Base-by-base conservation (phyloP, 306 rosid genomes). In the Lathyrus tuberosus region DNA sequence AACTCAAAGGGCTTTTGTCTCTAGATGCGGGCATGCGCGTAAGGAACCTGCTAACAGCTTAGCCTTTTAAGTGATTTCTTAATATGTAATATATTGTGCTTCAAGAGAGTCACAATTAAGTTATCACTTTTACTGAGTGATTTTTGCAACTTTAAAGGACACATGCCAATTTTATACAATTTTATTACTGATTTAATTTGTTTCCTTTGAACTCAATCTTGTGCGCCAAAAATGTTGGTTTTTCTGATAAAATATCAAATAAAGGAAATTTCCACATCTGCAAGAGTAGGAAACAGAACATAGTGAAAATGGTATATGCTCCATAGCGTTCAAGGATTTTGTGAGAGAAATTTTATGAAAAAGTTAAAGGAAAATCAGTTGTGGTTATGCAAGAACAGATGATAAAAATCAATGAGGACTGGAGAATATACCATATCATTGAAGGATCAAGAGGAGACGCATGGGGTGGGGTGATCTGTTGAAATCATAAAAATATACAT, bases 61-160 rank as follows among this genome's bases (percentile, higher is more conserved):
- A 59, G 24, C 48, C n/a, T n/a, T n/a, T n/a, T n/a, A n/a, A n/a
- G n/a, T n/a, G n/a, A n/a, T n/a, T 57, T 14, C 6, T 56, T 42
- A 20, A 43, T 58, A 43, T 67, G 13, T 56, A 46, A 54, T 71
- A 24, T 38, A 47, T 61, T 46, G 58, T 52, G 47, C 30, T 6
- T 65, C 40, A 35, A 35, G 24, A 16, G 44, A 20, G 35, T 43
- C 37, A 6, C 15, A 20, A 22, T 41, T 48, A 37, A 35, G 28
- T 30, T 44, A 30, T 24, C 43, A 24, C 18, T 14, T 64, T 13
- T 14, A 24, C 57, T n/a, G 15, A 63, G 37, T 63, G 20, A 12
- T 65, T 44, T 42, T 65, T 65, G 56, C 70, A 65, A 15, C 70
- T 65, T 65, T 54, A 26, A 65, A 65, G 70, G 57, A 65, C 3